These are phyloP conservation scores for Lasiosphaeria hispida DNA, from an alignment of 495 filamentous ascomycete genomes.

Conservation along the genomic window DNA sequence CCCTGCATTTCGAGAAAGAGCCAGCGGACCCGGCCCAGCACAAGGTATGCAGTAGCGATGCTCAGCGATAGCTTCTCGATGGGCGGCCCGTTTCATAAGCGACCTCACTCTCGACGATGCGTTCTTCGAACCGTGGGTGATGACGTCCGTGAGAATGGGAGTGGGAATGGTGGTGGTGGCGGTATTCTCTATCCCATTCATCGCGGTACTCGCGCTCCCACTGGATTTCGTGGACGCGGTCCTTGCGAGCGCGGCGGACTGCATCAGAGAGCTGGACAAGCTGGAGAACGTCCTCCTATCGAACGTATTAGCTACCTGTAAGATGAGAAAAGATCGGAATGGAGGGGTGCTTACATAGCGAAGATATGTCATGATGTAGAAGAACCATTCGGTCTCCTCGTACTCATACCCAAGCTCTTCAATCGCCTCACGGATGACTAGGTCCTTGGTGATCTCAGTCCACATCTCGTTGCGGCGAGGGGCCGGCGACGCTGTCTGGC, in stretches of 20 bases:
- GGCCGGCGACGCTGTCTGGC: constrained; percentile 20
- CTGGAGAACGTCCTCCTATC: constrained; percentile 80
- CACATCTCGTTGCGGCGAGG: constrained; percentile 69
- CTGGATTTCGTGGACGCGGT: constrained; percentile 77
- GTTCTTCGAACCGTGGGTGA: constrained; percentile 48
- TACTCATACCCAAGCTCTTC: constrained; percentile 81
- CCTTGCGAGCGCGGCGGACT: constrained; percentile 72
- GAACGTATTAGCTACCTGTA: constrained; percentile 22
- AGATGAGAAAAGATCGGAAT: neutral
- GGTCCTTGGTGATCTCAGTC: constrained; percentile 96
- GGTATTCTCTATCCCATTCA: constrained; percentile 60
- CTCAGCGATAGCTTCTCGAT: constrained; percentile 30
- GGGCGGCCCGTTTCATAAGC: constrained; percentile 46
- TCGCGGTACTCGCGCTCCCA: constrained; percentile 65
- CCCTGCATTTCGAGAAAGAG: no score
- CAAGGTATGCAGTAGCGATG: neutral
- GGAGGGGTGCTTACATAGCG: constrained; percentile 62
- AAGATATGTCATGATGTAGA: constrained; percentile 90
- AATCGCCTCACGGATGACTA: constrained; percentile 86
- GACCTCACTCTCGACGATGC: constrained; percentile 58
- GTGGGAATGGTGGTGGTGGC: constrained; percentile 26
- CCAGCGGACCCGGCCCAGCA: no score
- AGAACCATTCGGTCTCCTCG: constrained; percentile 86
- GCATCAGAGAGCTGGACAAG: constrained; percentile 79
- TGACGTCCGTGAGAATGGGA: constrained; percentile 28